Base-by-base conservation (phyloP, 176 grass and related monocot genomes). In the Microstegium vimineum region DNA sequence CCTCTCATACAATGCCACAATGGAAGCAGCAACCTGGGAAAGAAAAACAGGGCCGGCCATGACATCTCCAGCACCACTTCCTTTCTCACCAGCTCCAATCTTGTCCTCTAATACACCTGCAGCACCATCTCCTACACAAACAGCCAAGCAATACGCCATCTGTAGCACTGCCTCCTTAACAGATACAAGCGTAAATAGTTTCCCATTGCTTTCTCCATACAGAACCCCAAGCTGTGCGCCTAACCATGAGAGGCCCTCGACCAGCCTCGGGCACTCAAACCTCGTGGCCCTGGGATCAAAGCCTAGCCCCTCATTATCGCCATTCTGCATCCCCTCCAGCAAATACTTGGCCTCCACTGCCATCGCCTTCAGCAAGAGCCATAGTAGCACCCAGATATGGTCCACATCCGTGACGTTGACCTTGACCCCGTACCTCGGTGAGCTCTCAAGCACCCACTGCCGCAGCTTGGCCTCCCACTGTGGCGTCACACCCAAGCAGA, bases 1-100 rank as follows among this genome's bases (percentile, higher is more conserved):
- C 87, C 76, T 95, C 78, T 86, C 90, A 71, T 93, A 86, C 77
- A 98, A 84, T 67, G 89, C 84, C 40, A 45, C 80, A 47, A 98
- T 83, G 73, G 92, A 93, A 74, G 80, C 66, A 80, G 84, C 89
- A 90, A 98, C 83, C 78, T 98, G 90, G 49, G 90, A 88, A 66
- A 95, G 85, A 80, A 86, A 83, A 51, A 91, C 67, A 69, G 78
- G 51, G 46, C 17, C 8, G 25, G 57, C 54, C 22, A 59, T 47
- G 26, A 54, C 47, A 83, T 81, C 63, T 43, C 45, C 22, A 26
- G 14, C 43, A 61, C 60, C 43, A 73, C 57, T 78, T 74, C 62
- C 80, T 70, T 76, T 16, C 42, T 79, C 75, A 83, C 63, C 69
- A 69, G 16, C 49, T 60, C 77, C 56, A 57, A 51, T 42, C 43